These are phyloP conservation scores for Exophiala alcalophila DNA, from an alignment of 2,329 filamentous ascomycete species.

Conservation along the genomic window DNA sequence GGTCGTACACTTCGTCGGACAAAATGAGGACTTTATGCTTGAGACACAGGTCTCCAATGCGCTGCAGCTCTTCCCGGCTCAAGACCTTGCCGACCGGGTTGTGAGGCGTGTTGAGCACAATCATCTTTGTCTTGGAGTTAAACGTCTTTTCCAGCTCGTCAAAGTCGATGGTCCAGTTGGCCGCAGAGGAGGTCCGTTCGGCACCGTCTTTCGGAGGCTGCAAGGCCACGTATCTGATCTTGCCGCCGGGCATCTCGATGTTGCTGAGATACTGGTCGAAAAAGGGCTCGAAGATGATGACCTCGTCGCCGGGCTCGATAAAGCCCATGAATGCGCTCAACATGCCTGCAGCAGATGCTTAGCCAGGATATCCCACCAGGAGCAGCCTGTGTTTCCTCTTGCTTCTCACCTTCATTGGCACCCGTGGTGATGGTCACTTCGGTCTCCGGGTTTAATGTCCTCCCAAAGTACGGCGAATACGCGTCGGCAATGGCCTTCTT, in stretches of 20 bases:
- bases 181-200: conserved; percentile 74
- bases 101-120: conserved; percentile 70
- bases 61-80: conserved; percentile 74
- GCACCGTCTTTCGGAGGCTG: conserved; percentile 81
- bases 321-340: conserved; percentile 97
- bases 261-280: conserved; percentile 99
- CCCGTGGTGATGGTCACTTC: conserved; percentile 90
- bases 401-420: conserved; percentile 46
- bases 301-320: conserved; percentile 89
- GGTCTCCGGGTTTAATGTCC: conserved; percentile 77
- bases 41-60: conserved; percentile 83
- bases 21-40: conserved; percentile 93
- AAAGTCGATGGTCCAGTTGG: conserved; percentile 86
- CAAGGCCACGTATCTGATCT: conserved; percentile 91
- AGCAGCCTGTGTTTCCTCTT: not conserved
- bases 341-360: conserved; percentile 59
- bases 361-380: not conserved
- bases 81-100: conserved; percentile 98
- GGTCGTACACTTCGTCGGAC: conserved; percentile 90
- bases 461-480: conserved; percentile 85
- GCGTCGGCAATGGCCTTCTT: conserved; percentile 91
- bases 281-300: conserved; percentile 97
- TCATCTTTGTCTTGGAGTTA: conserved; percentile 88
- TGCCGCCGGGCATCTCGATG: conserved; percentile 96
- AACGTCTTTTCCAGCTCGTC: conserved; percentile 76